These are phyloP conservation scores for Thelonectria blattea DNA, from an alignment of 2,329 filamentous ascomycete species.

Conservation along the genomic window DNA sequence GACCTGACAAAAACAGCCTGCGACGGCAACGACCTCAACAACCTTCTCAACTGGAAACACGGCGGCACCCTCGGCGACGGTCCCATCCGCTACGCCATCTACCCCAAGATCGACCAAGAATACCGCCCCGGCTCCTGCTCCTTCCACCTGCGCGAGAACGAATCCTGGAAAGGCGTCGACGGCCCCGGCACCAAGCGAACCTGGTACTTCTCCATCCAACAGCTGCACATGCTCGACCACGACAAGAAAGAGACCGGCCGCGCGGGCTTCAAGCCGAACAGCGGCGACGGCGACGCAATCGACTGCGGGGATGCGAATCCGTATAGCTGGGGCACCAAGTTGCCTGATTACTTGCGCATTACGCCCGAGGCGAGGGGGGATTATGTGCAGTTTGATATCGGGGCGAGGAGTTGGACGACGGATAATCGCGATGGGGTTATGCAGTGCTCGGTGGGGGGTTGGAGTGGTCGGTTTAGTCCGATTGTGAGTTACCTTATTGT, in stretches of 20 bases:
- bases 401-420: neutral
- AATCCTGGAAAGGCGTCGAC: neutral
- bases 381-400: constrained; percentile 11
- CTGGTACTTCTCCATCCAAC: neutral
- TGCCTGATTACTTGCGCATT: neutral
- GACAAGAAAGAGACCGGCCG: constrained; percentile 5
- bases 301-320: neutral
- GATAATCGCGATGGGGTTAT: neutral
- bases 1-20: neutral
- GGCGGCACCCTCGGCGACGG: neutral
- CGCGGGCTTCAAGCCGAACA: constrained; percentile 3
- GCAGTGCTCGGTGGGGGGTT: neutral
- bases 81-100: neutral
- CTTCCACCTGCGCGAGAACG: constrained; percentile 3
- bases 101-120: constrained; percentile 4
- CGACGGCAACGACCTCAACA: neutral
- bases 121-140: constrained; percentile 2
- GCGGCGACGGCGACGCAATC: neutral
- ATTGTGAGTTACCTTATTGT: neutral
- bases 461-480: neutral
- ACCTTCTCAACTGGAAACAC: constrained; percentile 9
- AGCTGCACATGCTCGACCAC: constrained; percentile 1
- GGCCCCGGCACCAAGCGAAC: neutral
- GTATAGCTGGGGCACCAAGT: neutral
- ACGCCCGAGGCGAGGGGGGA: constrained; percentile 2